Conservation (phyloP, 192 early-diverging fungal species). For the Powellomyces hirtus region DNA sequence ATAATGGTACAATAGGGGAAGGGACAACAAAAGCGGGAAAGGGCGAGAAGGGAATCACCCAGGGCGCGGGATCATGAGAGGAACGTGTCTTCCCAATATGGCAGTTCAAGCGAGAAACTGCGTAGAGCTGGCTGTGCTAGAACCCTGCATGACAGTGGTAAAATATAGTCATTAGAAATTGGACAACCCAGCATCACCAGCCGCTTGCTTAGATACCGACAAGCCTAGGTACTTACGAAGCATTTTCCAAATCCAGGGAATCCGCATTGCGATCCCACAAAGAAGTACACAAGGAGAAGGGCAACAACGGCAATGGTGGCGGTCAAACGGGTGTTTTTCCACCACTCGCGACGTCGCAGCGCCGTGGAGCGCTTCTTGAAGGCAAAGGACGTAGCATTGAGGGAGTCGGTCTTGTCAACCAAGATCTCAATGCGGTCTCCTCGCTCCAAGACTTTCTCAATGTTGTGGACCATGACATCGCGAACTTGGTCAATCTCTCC, state of each 20-base stretch:
- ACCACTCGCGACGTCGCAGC: slow-evolving; percentile 87
- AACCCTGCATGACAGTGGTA: no score
- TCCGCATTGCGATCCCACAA: slow-evolving; percentile 73
- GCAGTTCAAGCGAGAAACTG: no score
- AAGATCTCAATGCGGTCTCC: slow-evolving; percentile 86
- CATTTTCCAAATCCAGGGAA: slow-evolving; percentile 68
- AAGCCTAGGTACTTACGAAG: slow-evolving; percentile 20
- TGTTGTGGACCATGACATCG: slow-evolving; percentile 94
- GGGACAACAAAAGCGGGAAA: no score
- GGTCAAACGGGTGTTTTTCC: slow-evolving; percentile 89
- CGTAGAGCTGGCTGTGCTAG: no score
- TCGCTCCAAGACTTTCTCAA: slow-evolving; percentile 84
- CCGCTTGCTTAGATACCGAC: no score
- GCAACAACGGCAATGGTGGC: slow-evolving; percentile 57
- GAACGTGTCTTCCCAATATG: no score
- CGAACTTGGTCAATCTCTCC: slow-evolving; percentile 91
- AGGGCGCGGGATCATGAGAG: no score
- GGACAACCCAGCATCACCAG: no score
- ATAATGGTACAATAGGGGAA: no score
- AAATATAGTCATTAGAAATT: no score
- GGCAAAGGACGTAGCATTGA: slow-evolving; percentile 86
- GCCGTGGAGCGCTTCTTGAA: slow-evolving; percentile 86
- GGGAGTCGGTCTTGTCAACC: slow-evolving; percentile 84
- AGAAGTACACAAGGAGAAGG: slow-evolving; percentile 73
- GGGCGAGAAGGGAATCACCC: no score